These are phyloP conservation scores for Termitomyces bulborhizus DNA, from an alignment of 768 basidiomycete species.

Conservation along the genomic window DNA sequence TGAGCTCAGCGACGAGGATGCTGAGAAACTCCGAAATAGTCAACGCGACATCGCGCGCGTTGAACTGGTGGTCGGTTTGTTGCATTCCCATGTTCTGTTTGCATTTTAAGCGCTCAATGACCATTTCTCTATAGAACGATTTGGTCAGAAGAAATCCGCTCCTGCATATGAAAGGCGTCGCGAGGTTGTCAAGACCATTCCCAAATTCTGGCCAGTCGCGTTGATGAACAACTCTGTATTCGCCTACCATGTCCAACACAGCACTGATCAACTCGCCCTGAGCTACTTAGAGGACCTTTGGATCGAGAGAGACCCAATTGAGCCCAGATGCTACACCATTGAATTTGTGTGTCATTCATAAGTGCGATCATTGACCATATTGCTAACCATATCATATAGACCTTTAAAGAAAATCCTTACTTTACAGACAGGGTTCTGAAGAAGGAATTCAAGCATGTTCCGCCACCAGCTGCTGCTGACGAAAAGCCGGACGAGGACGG, in stretches of 20 bases:
- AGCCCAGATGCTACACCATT: conserved; percentile 77
- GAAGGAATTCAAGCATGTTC: conserved; percentile 74
- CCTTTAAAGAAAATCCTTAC: conserved; percentile 85
- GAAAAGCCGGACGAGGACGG: conserved; percentile 69
- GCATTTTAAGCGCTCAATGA: neutral
- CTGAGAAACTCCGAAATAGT: conserved; percentile 55
- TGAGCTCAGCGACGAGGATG: conserved; percentile 67
- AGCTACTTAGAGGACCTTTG: conserved; percentile 83
- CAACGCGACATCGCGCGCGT: conserved; percentile 67
- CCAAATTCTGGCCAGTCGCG: conserved; percentile 83
- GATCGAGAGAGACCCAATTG: conserved; percentile 65
- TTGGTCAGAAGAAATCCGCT: conserved; percentile 46
- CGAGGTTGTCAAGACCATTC: conserved; percentile 54
- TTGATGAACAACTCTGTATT: conserved; percentile 67
- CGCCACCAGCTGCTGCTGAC: conserved; percentile 42
- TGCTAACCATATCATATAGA: conserved; percentile 29
- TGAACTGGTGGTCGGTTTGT: conserved; percentile 64
- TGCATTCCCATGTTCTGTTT: neutral
- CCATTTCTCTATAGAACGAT: conserved; percentile 44
- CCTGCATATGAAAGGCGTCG: conserved; percentile 72
- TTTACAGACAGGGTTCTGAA: conserved; percentile 71
- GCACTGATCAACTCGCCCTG: conserved; percentile 74
- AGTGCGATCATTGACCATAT: neutral
- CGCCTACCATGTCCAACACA: conserved; percentile 62
- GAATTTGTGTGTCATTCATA: conserved; percentile 68